These are phyloP conservation scores for Berberis thunbergii DNA, from an alignment of 164 flowering plant species.

Conservation along the genomic window DNA sequence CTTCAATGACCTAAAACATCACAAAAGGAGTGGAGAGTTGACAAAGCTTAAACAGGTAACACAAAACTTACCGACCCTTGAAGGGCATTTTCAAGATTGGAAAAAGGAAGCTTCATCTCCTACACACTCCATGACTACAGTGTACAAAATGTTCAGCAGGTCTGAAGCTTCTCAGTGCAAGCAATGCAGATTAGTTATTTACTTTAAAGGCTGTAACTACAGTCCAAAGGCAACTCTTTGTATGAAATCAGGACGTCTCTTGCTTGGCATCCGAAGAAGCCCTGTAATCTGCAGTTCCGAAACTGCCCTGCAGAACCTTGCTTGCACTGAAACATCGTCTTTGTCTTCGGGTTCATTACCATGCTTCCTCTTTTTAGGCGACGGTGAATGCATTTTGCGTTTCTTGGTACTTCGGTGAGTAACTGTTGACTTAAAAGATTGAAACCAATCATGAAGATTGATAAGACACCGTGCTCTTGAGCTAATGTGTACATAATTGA, in stretches of 20 bases:
- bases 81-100: neutral
- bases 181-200: too few relatives aligned
- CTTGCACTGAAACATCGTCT: conserved; percentile 70
- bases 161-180: too few relatives aligned
- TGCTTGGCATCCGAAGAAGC: conserved; percentile 80
- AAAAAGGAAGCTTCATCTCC: neutral
- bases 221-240: conserved; percentile 89
- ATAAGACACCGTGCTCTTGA: conserved; percentile 94
- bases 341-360: conserved; percentile 19
- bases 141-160: too few relatives aligned
- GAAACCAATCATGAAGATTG: conserved; percentile 92
- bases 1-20: conserved; percentile 2
- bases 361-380: conserved; percentile 48
- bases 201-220: neutral
- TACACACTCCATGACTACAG: neutral
- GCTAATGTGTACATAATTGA: conserved; percentile 67
- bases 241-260: conserved; percentile 84
- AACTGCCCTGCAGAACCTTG: conserved; percentile 83
- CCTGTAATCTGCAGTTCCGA: conserved; percentile 88
- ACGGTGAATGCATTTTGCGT: conserved; percentile 39
- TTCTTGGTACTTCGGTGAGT: conserved; percentile 26
- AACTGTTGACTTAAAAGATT: conserved; percentile 56
- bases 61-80: neutral
- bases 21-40: neutral
- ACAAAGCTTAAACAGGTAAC: neutral